Percentiles rank a stretch among this genome's conserved stretches.
Conservation (phyloP, 2,329 filamentous ascomycete genomes). For the Tolypocladium guangdongense region DNA sequence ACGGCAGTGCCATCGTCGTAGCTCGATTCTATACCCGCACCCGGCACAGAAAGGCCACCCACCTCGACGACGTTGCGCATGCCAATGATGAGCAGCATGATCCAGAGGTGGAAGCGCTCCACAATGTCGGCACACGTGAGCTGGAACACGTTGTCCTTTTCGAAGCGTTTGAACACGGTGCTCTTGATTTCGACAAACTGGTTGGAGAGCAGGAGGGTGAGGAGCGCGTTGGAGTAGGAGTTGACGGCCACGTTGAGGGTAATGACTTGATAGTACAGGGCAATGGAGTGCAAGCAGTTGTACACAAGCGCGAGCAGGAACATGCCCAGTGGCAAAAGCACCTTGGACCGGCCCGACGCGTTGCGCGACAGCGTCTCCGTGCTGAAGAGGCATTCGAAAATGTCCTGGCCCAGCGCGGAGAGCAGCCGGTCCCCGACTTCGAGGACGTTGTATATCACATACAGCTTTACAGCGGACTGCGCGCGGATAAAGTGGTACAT, state of each 20-base stretch:
- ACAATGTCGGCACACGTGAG: conserved; percentile 94
- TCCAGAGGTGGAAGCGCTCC: conserved; percentile 92
- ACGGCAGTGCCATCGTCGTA: conserved; percentile 38
- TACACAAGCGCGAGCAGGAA: conserved; percentile 80
- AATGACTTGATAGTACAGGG: conserved; percentile 94
- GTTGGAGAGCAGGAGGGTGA: conserved; percentile 88
- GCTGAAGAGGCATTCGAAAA: conserved; percentile 91
- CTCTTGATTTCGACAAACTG: conserved; percentile 99
- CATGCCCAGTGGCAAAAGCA: conserved; percentile 81
- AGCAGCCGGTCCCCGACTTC: conserved; percentile 87
- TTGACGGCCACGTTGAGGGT: conserved; percentile 97
- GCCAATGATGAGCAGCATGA: conserved; percentile 94
- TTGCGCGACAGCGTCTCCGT: conserved; percentile 84
- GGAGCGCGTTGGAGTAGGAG: conserved; percentile 90
- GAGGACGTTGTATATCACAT: conserved; percentile 96
- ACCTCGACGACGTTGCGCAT: conserved; percentile 95
- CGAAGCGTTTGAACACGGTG: conserved; percentile 96
- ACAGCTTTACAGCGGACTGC: conserved; percentile 94
- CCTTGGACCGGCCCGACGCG: conserved; percentile 78
- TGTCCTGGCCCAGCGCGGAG: conserved; percentile 86
- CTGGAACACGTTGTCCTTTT: conserved; percentile 96
- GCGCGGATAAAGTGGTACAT: conserved; percentile 98
- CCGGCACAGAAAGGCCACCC: conserved; percentile 62
- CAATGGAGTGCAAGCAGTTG: conserved; percentile 76
- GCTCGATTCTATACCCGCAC: conserved; percentile 37